Evolutionary conservation across 768 basidiomycete genomes (phyloP).

Genomic region (Naganishia vishniacii): DNA sequence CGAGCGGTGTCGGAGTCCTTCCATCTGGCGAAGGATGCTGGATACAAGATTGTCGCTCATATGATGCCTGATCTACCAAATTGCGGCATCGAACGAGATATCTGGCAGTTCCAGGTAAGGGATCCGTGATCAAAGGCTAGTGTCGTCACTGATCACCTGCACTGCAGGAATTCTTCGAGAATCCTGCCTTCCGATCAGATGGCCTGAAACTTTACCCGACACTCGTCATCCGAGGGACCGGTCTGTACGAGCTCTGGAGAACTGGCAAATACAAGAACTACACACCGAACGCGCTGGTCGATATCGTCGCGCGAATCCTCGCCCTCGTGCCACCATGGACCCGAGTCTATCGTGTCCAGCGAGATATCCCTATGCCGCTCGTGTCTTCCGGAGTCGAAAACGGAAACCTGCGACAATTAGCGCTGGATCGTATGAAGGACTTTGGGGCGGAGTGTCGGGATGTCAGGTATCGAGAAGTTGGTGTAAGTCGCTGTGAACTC

Average conservation of each 20-base stretch:
- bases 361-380: constrained; percentile 96
- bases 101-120: constrained; percentile 72
- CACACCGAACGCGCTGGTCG: constrained; percentile 95
- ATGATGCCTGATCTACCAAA: constrained; percentile 99
- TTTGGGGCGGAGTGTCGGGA: constrained; percentile 97
- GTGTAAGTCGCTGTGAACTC: constrained; percentile 59
- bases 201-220: constrained; percentile 98
- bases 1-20: constrained; percentile 94
- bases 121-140: too few relatives aligned
- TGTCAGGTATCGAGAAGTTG: constrained; percentile 95
- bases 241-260: constrained; percentile 80
- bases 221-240: constrained; percentile 89
- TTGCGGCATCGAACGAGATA: constrained; percentile 91
- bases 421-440: constrained; percentile 96
- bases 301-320: constrained; percentile 91
- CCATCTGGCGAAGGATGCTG: constrained; percentile 95
- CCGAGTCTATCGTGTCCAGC: constrained; percentile 91
- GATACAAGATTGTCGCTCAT: constrained; percentile 98
- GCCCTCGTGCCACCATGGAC: constrained; percentile 99
- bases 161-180: constrained; percentile 95
- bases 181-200: constrained; percentile 92
- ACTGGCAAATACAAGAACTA: constrained; percentile 99
- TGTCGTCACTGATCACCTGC: too few relatives aligned
- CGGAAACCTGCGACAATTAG: constrained; percentile 92
- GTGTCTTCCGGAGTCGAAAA: constrained; percentile 97